Evolutionary conservation across 2,329 filamentous ascomycete species (phyloP).

Genomic region (Trichophyton schoenleinii): DNA sequence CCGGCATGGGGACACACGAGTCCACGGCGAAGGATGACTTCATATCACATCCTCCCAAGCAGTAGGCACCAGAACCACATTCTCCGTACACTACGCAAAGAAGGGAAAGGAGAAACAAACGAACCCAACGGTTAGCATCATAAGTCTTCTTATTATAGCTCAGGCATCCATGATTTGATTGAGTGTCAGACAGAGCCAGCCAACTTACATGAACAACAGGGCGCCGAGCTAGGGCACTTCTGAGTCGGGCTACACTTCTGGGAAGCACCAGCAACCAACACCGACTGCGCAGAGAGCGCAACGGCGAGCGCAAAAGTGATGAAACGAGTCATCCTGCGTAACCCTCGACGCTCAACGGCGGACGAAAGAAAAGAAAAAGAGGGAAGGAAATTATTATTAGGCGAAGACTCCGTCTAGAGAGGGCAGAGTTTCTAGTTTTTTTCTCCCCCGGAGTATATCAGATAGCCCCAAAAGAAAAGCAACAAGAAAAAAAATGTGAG

Average conservation of each 20-base stretch:
- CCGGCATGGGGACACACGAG: conserved; percentile 71
- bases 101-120: conserved; percentile 7
- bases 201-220: conserved; percentile 67
- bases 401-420: conserved; percentile 4
- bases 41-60: conserved; percentile 88
- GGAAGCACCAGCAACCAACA: conserved; percentile 19
- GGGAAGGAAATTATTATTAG: neutral
- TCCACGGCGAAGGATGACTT: conserved; percentile 69
- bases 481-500: neutral
- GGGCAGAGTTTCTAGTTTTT: conserved; percentile 2
- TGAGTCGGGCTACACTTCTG: conserved; percentile 34
- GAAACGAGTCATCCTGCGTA: conserved; percentile 26
- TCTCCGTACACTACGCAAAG: conserved; percentile 63
- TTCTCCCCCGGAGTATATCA: neutral
- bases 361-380: no score
- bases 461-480: neutral
- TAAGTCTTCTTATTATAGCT: no score
- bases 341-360: neutral
- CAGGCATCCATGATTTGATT: no score
- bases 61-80: conserved; percentile 89
- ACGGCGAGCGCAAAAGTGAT: conserved; percentile 22
- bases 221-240: conserved; percentile 58
- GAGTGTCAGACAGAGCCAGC: neutral
- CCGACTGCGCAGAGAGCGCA: conserved; percentile 23
- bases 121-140: neutral